Conservation (phyloP, 1,284 basidiomycete genomes). For the Polyporus tsugae region DNA sequence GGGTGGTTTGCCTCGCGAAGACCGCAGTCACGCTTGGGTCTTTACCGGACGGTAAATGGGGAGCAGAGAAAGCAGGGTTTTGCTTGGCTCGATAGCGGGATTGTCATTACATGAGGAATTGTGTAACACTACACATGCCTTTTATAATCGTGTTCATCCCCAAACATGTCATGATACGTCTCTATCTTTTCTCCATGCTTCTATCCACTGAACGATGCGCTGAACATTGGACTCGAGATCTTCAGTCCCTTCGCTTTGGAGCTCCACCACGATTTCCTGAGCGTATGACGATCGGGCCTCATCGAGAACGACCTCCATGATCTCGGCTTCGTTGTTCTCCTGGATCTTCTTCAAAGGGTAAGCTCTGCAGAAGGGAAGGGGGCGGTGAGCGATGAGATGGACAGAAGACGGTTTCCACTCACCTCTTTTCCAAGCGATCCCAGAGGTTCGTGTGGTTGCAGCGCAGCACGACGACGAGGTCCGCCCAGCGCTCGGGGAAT, state of each 20-base stretch:
- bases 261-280: conserved; percentile 86
- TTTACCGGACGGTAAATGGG: not conserved
- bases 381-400: not conserved
- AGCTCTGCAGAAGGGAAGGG: conserved; percentile 56
- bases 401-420: conserved; percentile 37
- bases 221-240: conserved; percentile 90
- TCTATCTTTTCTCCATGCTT: conserved; percentile 73
- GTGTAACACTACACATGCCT: conserved; percentile 15
- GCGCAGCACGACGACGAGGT: conserved; percentile 94
- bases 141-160: conserved; percentile 11
- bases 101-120: not conserved
- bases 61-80: not conserved
- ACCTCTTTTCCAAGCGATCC: conserved; percentile 94
- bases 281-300: conserved; percentile 92
- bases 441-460: conserved; percentile 93
- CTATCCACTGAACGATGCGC: conserved; percentile 88
- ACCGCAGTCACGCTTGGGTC: conserved; percentile 43
- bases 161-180: conserved; percentile 12
- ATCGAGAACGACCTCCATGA: conserved; percentile 93
- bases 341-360: conserved; percentile 95
- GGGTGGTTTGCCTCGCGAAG: conserved; percentile 44
- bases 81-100: not conserved
- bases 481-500: conserved; percentile 97
- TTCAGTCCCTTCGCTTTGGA: conserved; percentile 81
- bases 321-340: conserved; percentile 99